Evolutionary conservation across 805 yeast genomes (phyloP).

Genomic region (Nakazawaea sp.): DNA sequence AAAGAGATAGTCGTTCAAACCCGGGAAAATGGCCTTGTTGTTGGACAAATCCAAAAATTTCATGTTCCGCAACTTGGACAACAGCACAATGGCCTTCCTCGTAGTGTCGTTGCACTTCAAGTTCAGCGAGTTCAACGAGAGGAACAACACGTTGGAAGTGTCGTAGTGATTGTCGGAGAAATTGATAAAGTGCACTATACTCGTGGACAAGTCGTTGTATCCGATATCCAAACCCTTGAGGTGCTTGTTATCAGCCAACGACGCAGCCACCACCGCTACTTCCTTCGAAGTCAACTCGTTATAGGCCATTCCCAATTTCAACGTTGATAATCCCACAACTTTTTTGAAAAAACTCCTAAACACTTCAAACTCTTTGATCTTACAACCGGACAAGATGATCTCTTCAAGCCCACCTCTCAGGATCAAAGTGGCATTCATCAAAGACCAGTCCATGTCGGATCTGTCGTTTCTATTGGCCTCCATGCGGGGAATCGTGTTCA

Average conservation of each 20-base stretch:
- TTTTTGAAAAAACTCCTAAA: conserved; percentile 49
- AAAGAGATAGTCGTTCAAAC: conserved; percentile 47
- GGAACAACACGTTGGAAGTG: conserved; percentile 30
- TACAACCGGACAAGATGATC: conserved; percentile 69
- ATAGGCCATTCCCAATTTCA: conserved; percentile 70
- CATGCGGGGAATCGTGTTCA: conserved; percentile 28
- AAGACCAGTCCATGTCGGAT: conserved; percentile 76
- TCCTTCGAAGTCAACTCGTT: conserved; percentile 61
- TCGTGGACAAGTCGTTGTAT: conserved; percentile 58
- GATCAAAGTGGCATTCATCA: conserved; percentile 62
- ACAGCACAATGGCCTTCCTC: conserved; percentile 37
- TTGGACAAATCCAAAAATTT: conserved; percentile 72
- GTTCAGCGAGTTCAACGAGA: conserved; percentile 63
- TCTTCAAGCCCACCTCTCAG: conserved; percentile 76
- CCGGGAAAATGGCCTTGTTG: conserved; percentile 61
- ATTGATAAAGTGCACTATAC: conserved; percentile 31
- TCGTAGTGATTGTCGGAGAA: conserved; percentile 15
- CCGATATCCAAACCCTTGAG: conserved; percentile 77
- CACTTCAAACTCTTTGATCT: conserved; percentile 45
- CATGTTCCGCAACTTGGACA: conserved; percentile 50
- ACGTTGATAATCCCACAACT: conserved; percentile 50
- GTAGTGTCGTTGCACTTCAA: conserved; percentile 45
- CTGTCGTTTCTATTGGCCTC: conserved; percentile 45
- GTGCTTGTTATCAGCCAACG: conserved; percentile 39
- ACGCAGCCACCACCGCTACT: conserved; percentile 44